A percentile compares a stretch with the other conserved stretches of the same genome.
These are phyloP conservation scores for Osmanthus fragrans DNA, from an alignment of 257 asterid genomes.

Conservation along the genomic window DNA sequence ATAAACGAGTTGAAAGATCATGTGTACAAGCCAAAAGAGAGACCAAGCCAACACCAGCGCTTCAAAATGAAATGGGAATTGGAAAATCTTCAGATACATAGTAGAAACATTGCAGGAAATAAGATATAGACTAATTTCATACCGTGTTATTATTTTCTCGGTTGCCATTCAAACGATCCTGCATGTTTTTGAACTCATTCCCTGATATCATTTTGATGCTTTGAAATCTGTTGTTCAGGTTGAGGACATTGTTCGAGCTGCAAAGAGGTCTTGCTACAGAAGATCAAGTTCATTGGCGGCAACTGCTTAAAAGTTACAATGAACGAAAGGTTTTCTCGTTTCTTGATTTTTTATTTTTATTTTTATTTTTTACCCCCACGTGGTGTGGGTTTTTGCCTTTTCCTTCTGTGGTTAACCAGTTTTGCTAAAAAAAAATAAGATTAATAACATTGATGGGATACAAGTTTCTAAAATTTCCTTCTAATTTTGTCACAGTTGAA, in stretches of 20 bases:
- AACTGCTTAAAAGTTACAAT: constrained; percentile 22
- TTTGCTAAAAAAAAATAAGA: background rate
- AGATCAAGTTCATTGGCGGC: constrained; percentile 39
- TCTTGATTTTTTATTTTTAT: background rate
- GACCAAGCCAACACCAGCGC: background rate
- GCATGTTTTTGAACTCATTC: background rate
- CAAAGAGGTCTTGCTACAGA: constrained; percentile 45
- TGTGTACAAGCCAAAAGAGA: background rate
- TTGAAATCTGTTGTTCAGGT: constrained; percentile 25
- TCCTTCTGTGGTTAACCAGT: background rate
- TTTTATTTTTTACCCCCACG: background rate
- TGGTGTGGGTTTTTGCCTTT: background rate
- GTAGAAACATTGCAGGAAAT: background rate
- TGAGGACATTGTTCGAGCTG: constrained; percentile 50
- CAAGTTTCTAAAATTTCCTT: background rate
- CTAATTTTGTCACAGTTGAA: background rate
- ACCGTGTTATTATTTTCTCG: background rate
- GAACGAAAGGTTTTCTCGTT: background rate
- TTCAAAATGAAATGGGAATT: background rate
- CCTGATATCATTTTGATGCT: too few relatives aligned
- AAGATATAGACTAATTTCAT: background rate
- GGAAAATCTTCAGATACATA: background rate
- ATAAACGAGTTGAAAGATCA: background rate
- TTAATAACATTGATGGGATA: background rate
- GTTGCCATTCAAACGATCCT: background rate